Conservation (phyloP, 208 protist genomes). For the Phytomonas sp. region DNA sequence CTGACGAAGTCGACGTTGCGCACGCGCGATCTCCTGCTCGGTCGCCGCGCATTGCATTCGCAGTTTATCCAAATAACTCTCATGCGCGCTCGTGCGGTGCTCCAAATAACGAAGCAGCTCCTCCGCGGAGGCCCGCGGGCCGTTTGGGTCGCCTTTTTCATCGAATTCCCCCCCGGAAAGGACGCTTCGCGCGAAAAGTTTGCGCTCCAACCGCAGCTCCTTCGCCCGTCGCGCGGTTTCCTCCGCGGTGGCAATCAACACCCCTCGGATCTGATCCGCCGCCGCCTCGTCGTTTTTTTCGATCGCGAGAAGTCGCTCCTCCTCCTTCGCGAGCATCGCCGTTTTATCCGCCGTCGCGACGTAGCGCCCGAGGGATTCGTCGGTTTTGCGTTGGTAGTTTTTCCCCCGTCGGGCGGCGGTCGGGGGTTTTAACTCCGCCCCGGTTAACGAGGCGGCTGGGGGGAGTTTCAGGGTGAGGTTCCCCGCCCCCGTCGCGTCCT, state of each 20-base stretch:
- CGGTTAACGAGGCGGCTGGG: too few species aligned
- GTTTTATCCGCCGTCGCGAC: conserved; percentile 71
- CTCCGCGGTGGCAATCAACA: conserved; percentile 64
- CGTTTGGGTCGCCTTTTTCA: conserved; percentile 7
- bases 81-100: conserved; percentile 48
- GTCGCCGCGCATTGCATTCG: conserved; percentile 65
- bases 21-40: conserved; percentile 70
- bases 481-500: not conserved
- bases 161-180: conserved; percentile 3
- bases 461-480: too few species aligned
- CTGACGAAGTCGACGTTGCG: conserved; percentile 82
- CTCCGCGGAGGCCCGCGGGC: conserved; percentile 48
- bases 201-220: conserved; percentile 66
- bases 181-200: conserved; percentile 74
- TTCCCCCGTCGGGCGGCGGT: conserved; percentile 30
- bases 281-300: conserved; percentile 37
- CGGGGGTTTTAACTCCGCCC: too few species aligned
- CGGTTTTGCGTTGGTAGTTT: conserved; percentile 41
- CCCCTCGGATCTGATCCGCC: conserved; percentile 43
- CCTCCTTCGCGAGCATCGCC: conserved; percentile 46
- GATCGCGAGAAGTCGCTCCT: conserved; percentile 32
- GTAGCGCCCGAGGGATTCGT: conserved; percentile 26
- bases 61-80: conserved; percentile 84
- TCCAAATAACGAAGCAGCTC: conserved; percentile 83
- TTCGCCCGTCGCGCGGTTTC: conserved; percentile 56